phyloP scores from a whole-genome alignment of 768 basidiomycete genomes.

The Mycena venus region DNA sequence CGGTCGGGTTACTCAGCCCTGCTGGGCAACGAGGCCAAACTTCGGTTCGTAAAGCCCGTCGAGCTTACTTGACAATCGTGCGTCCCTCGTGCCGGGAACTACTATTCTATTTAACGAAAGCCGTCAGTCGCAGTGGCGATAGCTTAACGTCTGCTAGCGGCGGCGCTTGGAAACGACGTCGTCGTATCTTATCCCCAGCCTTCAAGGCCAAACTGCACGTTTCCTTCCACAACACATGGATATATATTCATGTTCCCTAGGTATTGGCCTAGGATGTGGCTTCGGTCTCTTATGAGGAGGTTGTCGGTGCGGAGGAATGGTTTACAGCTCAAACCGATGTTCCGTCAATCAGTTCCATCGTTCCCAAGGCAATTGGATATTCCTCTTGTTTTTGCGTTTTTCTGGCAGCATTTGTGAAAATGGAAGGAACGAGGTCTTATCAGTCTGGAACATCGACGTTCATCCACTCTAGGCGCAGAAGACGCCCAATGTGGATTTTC shows the following conservation, averaged over 20 bases:
- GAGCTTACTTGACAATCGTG: conserved; percentile 18
- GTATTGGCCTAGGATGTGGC: conserved; percentile 10
- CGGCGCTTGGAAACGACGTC: neutral
- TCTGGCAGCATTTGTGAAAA: too few relatives aligned
- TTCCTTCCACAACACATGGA: neutral
- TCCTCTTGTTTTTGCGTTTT: too few relatives aligned
- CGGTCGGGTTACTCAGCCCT: conserved; percentile 12
- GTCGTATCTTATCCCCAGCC: conserved; percentile 7
- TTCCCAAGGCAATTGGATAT: neutral
- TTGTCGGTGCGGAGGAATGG: conserved; percentile 6
- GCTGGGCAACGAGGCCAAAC: conserved; percentile 13
- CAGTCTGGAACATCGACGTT: too few relatives aligned
- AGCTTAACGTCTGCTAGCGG: conserved; percentile 13
- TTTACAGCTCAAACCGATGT: conserved; percentile 2
- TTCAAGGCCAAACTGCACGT: conserved; percentile 14
- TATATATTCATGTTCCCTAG: neutral
- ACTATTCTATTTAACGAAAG: neutral
- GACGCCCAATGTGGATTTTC: too few relatives aligned
- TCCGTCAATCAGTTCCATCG: neutral
- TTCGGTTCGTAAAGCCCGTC: conserved; percentile 10
- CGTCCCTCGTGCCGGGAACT: neutral
- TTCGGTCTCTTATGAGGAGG: conserved; percentile 8
- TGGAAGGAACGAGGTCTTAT: too few relatives aligned
- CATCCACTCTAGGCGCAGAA: too few relatives aligned
- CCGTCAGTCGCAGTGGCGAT: conserved; percentile 1